phyloP scores from a whole-genome alignment of 2,329 filamentous ascomycete species.

The Metarhizium sp. region DNA sequence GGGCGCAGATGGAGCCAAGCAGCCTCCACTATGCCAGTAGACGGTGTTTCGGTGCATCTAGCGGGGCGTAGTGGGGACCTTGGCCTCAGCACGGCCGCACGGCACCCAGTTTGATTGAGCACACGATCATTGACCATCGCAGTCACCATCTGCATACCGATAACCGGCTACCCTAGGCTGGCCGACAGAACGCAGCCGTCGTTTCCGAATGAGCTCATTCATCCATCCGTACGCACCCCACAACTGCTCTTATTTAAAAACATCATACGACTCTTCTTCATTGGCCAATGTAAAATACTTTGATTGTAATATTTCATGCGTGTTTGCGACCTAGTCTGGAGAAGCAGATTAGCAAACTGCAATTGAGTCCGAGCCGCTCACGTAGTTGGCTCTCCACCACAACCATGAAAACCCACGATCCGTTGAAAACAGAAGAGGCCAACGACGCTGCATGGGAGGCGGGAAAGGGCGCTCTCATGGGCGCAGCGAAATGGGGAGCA shows the following conservation, averaged over 20 bases:
- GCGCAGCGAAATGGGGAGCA: conserved; percentile 66
- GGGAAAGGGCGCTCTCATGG: conserved; percentile 53
- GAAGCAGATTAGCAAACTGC: neutral
- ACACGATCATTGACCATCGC: no score
- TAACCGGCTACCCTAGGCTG: neutral
- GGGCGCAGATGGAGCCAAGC: neutral
- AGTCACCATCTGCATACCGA: no score
- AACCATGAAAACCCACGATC: conserved; percentile 42
- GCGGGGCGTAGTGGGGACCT: conserved; percentile 7
- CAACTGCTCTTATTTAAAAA: neutral
- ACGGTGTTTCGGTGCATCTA: conserved; percentile 5
- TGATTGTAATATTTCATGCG: neutral
- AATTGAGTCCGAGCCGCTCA: neutral
- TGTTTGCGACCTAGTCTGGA: neutral
- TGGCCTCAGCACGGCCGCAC: neutral
- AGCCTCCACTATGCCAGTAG: conserved; percentile 12
- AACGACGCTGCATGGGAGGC: conserved; percentile 64
- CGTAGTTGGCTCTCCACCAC: neutral
- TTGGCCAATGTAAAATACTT: neutral
- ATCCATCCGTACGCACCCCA: neutral
- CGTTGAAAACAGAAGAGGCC: conserved; percentile 56
- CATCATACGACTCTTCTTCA: neutral
- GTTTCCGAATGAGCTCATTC: neutral
- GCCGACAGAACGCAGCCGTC: neutral
- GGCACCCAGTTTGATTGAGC: neutral